Base-by-base conservation (phyloP, 169 alveolate species). In the Plasmodium gallinaceum region DNA sequence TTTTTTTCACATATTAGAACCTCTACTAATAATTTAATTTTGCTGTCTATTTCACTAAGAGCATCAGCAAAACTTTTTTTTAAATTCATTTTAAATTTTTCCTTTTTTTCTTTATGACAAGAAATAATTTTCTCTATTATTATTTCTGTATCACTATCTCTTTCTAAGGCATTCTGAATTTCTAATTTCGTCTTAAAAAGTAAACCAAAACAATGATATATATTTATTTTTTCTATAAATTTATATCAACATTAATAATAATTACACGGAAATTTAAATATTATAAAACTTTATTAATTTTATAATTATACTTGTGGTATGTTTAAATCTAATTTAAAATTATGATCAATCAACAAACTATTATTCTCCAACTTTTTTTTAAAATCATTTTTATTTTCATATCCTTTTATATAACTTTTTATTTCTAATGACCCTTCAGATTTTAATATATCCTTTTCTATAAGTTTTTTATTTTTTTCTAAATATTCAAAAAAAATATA, bases 71-170 rank as follows among this genome's bases (percentile, higher is more conserved):
- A 85, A 7, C 20, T 62, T 12, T 85, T 70, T 22, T 85, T 85
- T 52, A 85, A 20, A 46, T 46, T 39, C 46, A 26, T 61, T 39
- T 85, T 69, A 60, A 85, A 70, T 60, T 70, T 69, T 69, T 85
- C 92, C 52, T 65, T 70, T 46, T 85, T 85, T 85, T 85, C 87
- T 20, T 71, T 85, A 45, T 85, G 86, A 16, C 87, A 64, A 64
- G 87, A 69, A 24, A 85, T 69, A 39, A 85, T 85, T 85, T 85
- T 85, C 45, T 65, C 70, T 46, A 85, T 69, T 7, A 85, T 85
- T 24, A 70, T 74, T 16, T 85, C 92, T 5, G 76, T 85, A 32
- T 85, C 92, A 54, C 87, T 85, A 46, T 85, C 92, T 52, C 61
- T 42, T 24, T 85, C 92, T 9, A 10, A 22, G 18, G 8, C 32